These are phyloP conservation scores for Dendrocalamus sinicus DNA, from an alignment of 176 grass and related monocot species.

Conservation along the genomic window DNA sequence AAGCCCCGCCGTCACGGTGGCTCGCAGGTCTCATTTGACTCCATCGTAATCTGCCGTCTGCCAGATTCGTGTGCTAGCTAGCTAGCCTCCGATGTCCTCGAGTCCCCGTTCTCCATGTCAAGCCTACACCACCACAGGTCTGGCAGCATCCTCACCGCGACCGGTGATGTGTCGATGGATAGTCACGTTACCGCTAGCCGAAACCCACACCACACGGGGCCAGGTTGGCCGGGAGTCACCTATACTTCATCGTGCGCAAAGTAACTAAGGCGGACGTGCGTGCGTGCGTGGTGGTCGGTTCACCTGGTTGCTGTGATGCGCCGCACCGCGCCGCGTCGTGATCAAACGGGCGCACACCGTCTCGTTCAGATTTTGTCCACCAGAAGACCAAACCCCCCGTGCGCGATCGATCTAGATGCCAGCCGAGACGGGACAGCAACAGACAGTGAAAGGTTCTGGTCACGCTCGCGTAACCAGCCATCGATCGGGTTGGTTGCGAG, in stretches of 20 bases:
- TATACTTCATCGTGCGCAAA: not conserved
- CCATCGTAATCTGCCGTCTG: not conserved
- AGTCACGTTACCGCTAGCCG: not conserved
- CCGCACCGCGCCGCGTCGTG: conserved; percentile 25
- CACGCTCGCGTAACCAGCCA: not conserved
- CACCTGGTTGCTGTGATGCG: not conserved
- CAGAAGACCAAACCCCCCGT: not conserved
- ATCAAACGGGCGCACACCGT: conserved; percentile 25
- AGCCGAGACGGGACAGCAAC: not conserved
- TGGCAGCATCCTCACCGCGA: too few relatives aligned
- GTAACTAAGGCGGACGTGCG: not conserved
- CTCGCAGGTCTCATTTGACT: not conserved
- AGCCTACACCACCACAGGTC: not conserved
- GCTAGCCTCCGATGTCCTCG: not conserved
- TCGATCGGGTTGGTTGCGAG: conserved; percentile 15
- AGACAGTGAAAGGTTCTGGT: not conserved
- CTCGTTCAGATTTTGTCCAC: not conserved
- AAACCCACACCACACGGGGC: not conserved
- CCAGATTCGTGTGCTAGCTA: too few relatives aligned
- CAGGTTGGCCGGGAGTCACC: not conserved
- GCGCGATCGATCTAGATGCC: not conserved
- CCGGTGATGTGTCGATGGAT: not conserved
- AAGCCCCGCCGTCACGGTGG: not conserved
- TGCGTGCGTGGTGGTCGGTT: not conserved
- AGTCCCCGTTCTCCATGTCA: not conserved